Base-by-base conservation (phyloP, 768 basidiomycete species). In the Pleurotus platypus region DNA sequence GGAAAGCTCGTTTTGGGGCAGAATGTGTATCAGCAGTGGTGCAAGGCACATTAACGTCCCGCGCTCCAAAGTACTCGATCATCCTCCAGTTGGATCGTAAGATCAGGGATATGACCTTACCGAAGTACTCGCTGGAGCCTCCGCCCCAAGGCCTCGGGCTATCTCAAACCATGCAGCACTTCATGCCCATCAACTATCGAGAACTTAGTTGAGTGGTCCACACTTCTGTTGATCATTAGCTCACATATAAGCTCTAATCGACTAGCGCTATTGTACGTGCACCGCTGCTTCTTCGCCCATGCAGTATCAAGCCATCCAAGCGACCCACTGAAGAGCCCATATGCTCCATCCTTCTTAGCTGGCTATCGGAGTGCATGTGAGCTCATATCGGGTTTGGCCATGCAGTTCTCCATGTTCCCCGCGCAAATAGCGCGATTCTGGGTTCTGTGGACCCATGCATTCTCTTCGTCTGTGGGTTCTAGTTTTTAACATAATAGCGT, bases 241-340 rank as follows among this genome's bases (percentile, higher is more conserved):
- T 57, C 35, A 18, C 46, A 15, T 55, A 5, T 46, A 9, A 5
- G 22, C 43, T 43, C 40, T 22, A 49, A 27, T 27, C 50, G 20
- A 2, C 24, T 57, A 89, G 87, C 85, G n/a, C 73, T 89, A 30
- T 70, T 89, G 7, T 88, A 88, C 64, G 79, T 89, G 49, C 87
- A 89, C 66, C 85, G 89, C 13, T 84, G 85, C 62, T 90, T 87
- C 74, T 89, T 90, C 61, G 85, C 87, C 3, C 84, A 88, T 64
- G 89, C 87, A 2, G 77, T 90, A 37, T 75, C 78, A 20, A 86
- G 80, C 50, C 79, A 80, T 57, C 82, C 89, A 4, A 68, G 70
- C 4, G 83, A 90, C 67, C 89, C 89, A 20, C 81, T 90, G 68
- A 82, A 80, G 67, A 86, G 83, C 61, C 81, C 75, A 56, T 88